Conservation (phyloP, 1,284 basidiomycete species). For the Vanrija humicola region DNA sequence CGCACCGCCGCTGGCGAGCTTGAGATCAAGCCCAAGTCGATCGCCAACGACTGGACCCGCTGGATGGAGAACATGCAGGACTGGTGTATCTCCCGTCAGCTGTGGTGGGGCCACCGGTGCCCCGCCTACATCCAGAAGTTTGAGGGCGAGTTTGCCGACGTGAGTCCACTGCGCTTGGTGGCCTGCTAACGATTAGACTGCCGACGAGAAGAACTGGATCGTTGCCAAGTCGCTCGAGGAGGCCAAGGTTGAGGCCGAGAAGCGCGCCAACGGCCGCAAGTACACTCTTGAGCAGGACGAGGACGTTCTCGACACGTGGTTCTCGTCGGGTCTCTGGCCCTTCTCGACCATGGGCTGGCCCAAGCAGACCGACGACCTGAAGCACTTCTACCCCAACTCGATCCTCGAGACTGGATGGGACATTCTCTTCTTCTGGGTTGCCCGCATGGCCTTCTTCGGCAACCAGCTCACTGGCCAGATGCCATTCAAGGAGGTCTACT, state of each 20-base stretch:
- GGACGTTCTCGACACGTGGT: slow-evolving; percentile 99
- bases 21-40: slow-evolving; percentile 73
- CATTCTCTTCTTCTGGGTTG: slow-evolving; percentile 99
- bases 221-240: slow-evolving; percentile 78
- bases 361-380: slow-evolving; percentile 59
- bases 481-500: slow-evolving; percentile 97
- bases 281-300: slow-evolving; percentile 90
- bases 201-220: slow-evolving; percentile 81
- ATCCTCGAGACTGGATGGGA: slow-evolving; percentile 98
- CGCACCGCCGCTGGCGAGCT: slow-evolving; percentile 83
- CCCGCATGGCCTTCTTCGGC: slow-evolving; percentile 95
- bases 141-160: slow-evolving; percentile 73
- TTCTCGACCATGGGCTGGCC: slow-evolving; percentile 99
- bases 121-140: slow-evolving; percentile 92
- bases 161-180: slow-evolving; percentile 44
- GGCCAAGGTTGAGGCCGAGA: slow-evolving; percentile 71
- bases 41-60: slow-evolving; percentile 91
- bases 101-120: slow-evolving; percentile 99
- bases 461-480: slow-evolving; percentile 82
- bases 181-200: slow-evolving; percentile 51
- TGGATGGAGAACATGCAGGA: slow-evolving; percentile 97
- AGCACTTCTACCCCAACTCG: slow-evolving; percentile 81
- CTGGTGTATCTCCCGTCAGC: slow-evolving; percentile 98
- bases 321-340: slow-evolving; percentile 97
- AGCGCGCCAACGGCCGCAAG: slow-evolving; percentile 64